Evolutionary conservation across 2,329 filamentous ascomycete species (phyloP), one percentile per base, ranked within the genome.

Genomic region (Xylariaceae sp.): DNA sequence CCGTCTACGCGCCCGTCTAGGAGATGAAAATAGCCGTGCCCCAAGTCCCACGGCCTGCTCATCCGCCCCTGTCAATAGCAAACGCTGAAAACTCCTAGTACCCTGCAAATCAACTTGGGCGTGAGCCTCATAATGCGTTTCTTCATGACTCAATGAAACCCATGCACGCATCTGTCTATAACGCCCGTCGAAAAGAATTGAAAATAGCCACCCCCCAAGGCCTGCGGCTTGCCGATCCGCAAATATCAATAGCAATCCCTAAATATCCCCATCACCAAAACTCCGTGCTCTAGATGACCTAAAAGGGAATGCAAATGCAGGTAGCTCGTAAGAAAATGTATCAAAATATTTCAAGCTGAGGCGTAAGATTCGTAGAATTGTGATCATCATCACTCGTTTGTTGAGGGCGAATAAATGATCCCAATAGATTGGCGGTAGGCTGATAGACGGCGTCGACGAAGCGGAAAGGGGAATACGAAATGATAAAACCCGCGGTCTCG

Each of bases 401-500:
- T 12, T 46, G 29, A 34, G 26, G 35, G 12, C 12, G 30, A 3
- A 32, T 42, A 37, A 50, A 45, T 51, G 60, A 50, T 35, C 31
- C 26, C 31, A 45, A 50, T 12, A 51, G 7, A 7, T 40, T 50
- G 27, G 32, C 12, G 6, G 32, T 54, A 26, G 56, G 40, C 1
- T 46, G 31, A 37, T 26, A 30, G 35, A 52, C 51, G 35, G 53
- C 34, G 6, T 47, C 39, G 34, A 56, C 45, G 39, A 52, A 57
- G 11, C 60, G 12, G 5, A 56, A 64, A 7, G 59, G 53, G 3
- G 58, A 51, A 31, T 55, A 56, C n/a, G 66, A 67, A 11, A 67
- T 53, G 7, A 65, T 47, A 46, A 63, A 60, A 6, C 64, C 65
- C 29, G 59, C 61, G 6, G 53, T 53, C 44, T 67, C 65, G n/a